Evolutionary conservation across 768 basidiomycete genomes (phyloP), one percentile per base, ranked within the genome.

Genomic region (Boletus edulis): DNA sequence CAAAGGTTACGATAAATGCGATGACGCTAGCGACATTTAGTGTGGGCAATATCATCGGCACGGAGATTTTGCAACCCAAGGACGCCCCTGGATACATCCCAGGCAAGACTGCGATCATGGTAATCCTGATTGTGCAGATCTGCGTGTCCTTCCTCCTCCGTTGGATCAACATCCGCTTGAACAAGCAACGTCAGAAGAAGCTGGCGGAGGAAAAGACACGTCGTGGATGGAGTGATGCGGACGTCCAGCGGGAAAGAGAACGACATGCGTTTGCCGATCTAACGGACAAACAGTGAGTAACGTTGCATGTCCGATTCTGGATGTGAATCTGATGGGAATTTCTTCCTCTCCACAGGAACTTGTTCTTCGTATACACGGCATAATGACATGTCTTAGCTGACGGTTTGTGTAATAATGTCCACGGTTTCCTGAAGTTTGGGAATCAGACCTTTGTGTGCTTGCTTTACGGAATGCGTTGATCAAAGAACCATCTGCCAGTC

Each of bases 41-140:
- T 46, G 56, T 82, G 18, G 82, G 85, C 17, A 86, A 86, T 61
- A 82, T 85, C 45, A 74, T 84, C 52, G 86, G 86, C 6, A 77
- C 82, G 0, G 78, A 82, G 63, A 84, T 85, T 31, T 84, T 88
- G 62, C 81, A 79, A 32, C 80, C 84, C 0, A 76, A 80, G 57
- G 83, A 83, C 56, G 83, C 81, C 3, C 83, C 84, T 0, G 75
- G 64, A 15, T 88, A 87, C 65, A 80, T 85, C 31, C 84, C 83
- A 0, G 86, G 84, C 20, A 88, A 88, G 62, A 80, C 80, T 14
- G 77, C 85, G 1, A 84, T 87, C 57, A 78, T 86, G 74, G 73
- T 84, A 5, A 73, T 86, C 7, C 72, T 87, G 32, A 76, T 70
- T 3, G 76, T 78, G 3, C 83, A 84, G 60, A 66, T 87, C 31